Evolutionary conservation across 345 rosid genomes (phyloP).

Genomic region (Capsella bursapastoris): DNA sequence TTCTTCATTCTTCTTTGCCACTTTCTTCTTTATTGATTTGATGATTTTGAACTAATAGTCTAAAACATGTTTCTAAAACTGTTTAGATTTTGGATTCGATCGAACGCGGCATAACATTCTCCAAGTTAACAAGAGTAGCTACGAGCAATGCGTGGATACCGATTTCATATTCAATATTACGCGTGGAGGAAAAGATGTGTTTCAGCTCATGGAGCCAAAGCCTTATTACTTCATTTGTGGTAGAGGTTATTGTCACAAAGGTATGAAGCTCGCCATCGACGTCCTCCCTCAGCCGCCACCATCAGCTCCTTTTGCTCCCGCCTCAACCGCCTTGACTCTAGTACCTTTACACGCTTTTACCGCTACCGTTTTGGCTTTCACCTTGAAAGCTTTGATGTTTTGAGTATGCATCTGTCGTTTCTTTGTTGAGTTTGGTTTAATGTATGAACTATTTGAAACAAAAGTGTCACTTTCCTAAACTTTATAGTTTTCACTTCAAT

Average conservation of each 20-base stretch:
- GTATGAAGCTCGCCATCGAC: constrained; percentile 58
- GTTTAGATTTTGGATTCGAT: constrained; percentile 56
- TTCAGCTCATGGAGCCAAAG: constrained; percentile 52
- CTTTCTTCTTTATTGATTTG: neutral
- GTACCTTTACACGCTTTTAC: constrained; percentile 7
- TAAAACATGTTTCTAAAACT: neutral
- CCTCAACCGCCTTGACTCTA: constrained; percentile 23
- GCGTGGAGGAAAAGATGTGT: constrained; percentile 69
- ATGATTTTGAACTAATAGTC: neutral
- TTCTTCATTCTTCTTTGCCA: neutral
- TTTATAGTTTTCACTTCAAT: neutral
- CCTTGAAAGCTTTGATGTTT: neutral
- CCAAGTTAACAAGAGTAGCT: constrained; percentile 68
- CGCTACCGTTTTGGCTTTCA: neutral
- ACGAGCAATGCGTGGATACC: constrained; percentile 51
- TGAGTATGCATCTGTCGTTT: neutral
- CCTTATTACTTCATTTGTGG: constrained; percentile 68
- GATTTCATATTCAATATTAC: constrained; percentile 60
- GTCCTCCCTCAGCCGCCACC: constrained; percentile 42
- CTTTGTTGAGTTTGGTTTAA: neutral
- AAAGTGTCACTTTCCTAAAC: neutral
- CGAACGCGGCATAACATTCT: constrained; percentile 52
- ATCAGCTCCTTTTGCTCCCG: neutral
- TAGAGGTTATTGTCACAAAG: constrained; percentile 58
- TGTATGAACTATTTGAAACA: neutral